Evolutionary conservation across 202 grass and related monocot species (phyloP), one percentile per base, ranked within the genome.

Genomic region (Elaeis oleifera): DNA sequence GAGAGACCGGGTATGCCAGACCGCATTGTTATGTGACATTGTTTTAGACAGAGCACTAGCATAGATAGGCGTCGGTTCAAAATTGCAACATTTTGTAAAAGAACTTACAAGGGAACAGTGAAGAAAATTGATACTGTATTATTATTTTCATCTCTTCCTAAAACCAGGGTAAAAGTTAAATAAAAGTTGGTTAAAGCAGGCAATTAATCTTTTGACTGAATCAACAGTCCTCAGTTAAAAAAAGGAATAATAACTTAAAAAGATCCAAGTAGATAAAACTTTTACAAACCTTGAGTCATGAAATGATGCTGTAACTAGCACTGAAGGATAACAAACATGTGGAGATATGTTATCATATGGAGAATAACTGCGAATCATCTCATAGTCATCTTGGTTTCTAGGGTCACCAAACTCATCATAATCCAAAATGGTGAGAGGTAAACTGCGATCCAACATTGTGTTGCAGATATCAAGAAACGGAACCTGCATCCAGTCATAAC

Each of bases 401-500:
- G 82, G 84, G 69, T 97, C 79, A 21, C 92, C 92, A 70, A 89
- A 97, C 59, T 97, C 88, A 70, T 89, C 84, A 17, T 97, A 97
- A 68, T 92, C 92, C 74, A 97, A 86, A 52, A 97, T 53, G 26
- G 92, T 97, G 50, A 97, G 84, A 75, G 92, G 88, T 73, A 97
- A 92, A 77, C 81, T 89, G 51, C 82, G 78, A 84, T 97, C 78
- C 77, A 92, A 69, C 84, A 92, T 83, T 53, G 84, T 86, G 70
- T 86, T 92, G 71, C 84, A 82, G 68, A 92, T 81, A 84, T 97
- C 92, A 60, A 97, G 81, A 81, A 97, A 91, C 55, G 92, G 92
- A 2, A 92, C 84, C 88, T 97, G 69, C 71, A 71, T 75, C 75
- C 56, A 72, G 31, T 50, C 57, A 16, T 53, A 76, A 69, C 36